phyloP scores from a whole-genome alignment of 2,329 filamentous ascomycete genomes.

The Graphiopsis chlorocephala region DNA sequence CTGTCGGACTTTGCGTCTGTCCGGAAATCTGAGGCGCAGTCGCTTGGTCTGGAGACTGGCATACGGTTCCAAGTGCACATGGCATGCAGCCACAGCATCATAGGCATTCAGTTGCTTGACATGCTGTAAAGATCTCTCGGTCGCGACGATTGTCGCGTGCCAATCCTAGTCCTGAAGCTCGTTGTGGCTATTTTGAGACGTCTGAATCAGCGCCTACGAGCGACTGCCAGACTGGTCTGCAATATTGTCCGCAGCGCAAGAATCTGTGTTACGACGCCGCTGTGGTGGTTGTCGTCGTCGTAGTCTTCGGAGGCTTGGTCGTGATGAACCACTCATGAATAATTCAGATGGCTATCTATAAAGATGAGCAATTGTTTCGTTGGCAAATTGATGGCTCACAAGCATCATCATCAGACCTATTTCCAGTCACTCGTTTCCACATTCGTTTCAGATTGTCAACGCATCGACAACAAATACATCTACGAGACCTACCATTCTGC shows the following conservation, averaged over 20 bases:
- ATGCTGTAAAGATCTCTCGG: neutral
- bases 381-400: neutral
- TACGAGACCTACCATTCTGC: neutral
- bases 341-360: neutral
- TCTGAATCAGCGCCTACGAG: neutral
- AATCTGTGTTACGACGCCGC: neutral
- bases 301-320: neutral
- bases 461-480: neutral
- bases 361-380: neutral
- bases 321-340: neutral
- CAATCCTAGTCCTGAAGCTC: neutral
- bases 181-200: neutral
- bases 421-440: neutral
- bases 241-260: neutral
- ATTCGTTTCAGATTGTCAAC: neutral
- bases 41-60: neutral
- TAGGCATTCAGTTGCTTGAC: neutral
- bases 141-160: neutral
- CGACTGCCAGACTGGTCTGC: neutral
- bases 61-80: neutral
- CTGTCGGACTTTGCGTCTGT: neutral
- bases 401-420: neutral
- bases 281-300: neutral
- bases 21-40: slow-evolving; percentile 2
- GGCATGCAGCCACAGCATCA: slow-evolving; percentile 3